Evolutionary conservation across 768 basidiomycete species (phyloP).

Genomic region (Leucocoprinus sp.): DNA sequence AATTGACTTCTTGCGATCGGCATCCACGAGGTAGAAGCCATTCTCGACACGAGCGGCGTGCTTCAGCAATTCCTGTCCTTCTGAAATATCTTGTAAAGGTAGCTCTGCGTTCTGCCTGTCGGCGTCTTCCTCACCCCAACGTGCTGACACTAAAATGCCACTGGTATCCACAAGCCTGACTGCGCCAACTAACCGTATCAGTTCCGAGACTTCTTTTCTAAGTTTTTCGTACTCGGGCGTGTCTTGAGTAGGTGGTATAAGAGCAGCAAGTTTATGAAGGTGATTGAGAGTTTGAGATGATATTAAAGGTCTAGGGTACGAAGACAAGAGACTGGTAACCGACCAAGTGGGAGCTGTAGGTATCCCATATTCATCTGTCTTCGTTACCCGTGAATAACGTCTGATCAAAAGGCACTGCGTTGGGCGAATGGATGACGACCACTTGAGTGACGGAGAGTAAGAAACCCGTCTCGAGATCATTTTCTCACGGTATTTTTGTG

Average conservation of each 20-base stretch:
- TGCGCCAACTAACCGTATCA: conserved; percentile 74
- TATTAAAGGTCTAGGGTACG: conserved; percentile 64
- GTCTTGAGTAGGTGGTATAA: conserved; percentile 54
- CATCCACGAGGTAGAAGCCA: conserved; percentile 59
- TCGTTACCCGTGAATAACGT: background rate
- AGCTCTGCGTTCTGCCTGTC: conserved; percentile 16
- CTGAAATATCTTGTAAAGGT: conserved; percentile 15
- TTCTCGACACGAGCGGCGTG: conserved; percentile 42
- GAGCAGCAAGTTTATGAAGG: conserved; percentile 67
- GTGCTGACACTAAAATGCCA: conserved; percentile 23
- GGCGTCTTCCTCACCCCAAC: conserved; percentile 33
- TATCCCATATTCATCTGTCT: conserved; percentile 53
- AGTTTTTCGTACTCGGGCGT: conserved; percentile 43
- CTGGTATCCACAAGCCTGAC: conserved; percentile 54
- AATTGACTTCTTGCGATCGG: conserved; percentile 26
- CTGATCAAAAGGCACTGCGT: background rate
- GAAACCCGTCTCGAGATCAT: background rate
- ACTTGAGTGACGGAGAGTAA: background rate
- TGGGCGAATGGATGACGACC: background rate
- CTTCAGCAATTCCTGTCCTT: conserved; percentile 39
- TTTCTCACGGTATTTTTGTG: conserved; percentile 4
- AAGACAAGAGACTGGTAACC: conserved; percentile 65
- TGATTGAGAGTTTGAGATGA: conserved; percentile 48
- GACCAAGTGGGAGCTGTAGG: conserved; percentile 73
- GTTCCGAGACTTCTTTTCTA: conserved; percentile 57